These are phyloP conservation scores for Eucalyptus rudis DNA, from an alignment of 345 rosid species.

Conservation along the genomic window DNA sequence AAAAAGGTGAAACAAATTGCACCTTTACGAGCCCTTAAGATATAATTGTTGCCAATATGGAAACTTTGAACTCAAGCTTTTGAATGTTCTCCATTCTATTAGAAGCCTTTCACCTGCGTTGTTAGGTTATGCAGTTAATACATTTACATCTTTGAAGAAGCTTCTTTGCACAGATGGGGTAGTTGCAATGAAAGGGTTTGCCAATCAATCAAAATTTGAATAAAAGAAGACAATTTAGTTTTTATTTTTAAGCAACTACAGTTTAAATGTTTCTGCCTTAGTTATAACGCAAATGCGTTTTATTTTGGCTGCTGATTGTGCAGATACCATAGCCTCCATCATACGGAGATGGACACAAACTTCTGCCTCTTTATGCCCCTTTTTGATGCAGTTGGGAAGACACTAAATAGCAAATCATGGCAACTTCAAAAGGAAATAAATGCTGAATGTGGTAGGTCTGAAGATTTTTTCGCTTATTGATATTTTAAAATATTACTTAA, in stretches of 20 bases:
- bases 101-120: background rate
- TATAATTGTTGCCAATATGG: background rate
- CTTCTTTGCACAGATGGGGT: background rate
- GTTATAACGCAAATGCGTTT: background rate
- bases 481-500: background rate
- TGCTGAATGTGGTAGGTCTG: slow-evolving; percentile 32
- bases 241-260: background rate
- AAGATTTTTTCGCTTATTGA: background rate
- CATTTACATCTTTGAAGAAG: background rate
- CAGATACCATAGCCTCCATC: slow-evolving; percentile 91
- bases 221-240: background rate
- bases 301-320: background rate
- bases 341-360: slow-evolving; percentile 59
- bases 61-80: background rate
- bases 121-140: background rate
- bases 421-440: slow-evolving; percentile 40
- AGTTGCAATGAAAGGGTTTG: background rate
- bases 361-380: slow-evolving; percentile 97
- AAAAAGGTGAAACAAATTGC: background rate
- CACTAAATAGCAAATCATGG: slow-evolving; percentile 69
- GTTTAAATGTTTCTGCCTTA: background rate
- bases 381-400: slow-evolving; percentile 68
- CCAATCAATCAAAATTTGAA: background rate
- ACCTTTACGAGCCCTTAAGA: background rate
- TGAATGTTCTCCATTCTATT: background rate